Evolutionary conservation across 305 asterid species (phyloP).

Genomic region (Fraxinus baroniana): DNA sequence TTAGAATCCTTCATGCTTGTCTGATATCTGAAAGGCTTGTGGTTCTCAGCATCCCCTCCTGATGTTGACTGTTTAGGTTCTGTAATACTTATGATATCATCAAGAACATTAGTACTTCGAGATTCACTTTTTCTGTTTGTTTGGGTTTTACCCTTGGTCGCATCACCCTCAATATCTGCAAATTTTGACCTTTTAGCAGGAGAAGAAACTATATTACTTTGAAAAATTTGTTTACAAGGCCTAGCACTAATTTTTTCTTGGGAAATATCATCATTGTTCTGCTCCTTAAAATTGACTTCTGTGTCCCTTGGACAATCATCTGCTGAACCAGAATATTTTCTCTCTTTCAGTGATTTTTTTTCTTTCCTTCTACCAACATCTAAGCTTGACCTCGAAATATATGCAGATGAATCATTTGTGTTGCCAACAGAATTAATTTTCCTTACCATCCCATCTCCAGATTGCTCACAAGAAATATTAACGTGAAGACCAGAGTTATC

Average conservation of each 20-base stretch:
- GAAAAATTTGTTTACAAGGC: constrained; percentile 37
- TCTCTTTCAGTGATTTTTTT: constrained; percentile 41
- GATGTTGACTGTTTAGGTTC: constrained; percentile 39
- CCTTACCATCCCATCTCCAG: constrained; percentile 30
- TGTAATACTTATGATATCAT: constrained; percentile 34
- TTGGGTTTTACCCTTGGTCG: constrained; percentile 31
- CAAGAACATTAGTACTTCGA: constrained; percentile 29
- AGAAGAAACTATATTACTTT: constrained; percentile 31
- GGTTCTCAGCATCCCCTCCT: constrained; percentile 44
- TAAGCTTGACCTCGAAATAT: constrained; percentile 31
- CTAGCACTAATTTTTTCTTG: constrained; percentile 53
- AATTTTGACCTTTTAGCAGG: constrained; percentile 48
- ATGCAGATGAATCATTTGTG: constrained; percentile 36
- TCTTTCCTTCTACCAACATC: constrained; percentile 40
- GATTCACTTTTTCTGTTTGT: constrained; percentile 38
- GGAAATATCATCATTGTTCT: constrained; percentile 32
- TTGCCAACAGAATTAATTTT: constrained; percentile 33
- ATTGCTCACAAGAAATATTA: constrained; percentile 23
- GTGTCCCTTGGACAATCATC: constrained; percentile 31
- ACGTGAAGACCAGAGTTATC: not conserved
- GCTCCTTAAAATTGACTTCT: constrained; percentile 40
- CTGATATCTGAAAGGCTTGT: constrained; percentile 28
- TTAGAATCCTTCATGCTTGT: constrained; percentile 38
- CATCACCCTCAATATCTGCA: constrained; percentile 42
- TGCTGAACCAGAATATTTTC: constrained; percentile 35